A percentile compares a stretch with the other conserved stretches of the same genome.
Conservation (phyloP, 768 basidiomycete genomes). For the Calocybe cyanea region DNA sequence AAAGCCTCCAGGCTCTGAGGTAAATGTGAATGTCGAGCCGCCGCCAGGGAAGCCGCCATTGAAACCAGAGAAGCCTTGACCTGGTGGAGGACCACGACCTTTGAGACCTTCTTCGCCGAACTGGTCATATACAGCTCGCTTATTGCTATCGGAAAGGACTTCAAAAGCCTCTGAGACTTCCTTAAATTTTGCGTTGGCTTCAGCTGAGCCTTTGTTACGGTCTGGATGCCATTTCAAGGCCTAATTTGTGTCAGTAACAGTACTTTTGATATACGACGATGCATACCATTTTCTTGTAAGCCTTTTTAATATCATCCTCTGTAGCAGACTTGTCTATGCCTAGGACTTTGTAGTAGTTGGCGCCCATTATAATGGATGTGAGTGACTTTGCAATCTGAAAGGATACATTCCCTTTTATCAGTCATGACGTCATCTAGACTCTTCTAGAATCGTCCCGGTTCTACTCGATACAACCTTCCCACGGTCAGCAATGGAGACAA, state of each 20-base stretch:
- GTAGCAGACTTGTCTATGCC: slow-evolving; percentile 69
- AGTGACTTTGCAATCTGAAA: no score
- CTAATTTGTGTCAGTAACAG: slow-evolving; percentile 24
- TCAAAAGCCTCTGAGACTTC: slow-evolving; percentile 96
- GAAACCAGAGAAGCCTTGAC: slow-evolving; percentile 41
- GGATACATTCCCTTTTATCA: slow-evolving; percentile 16
- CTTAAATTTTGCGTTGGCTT: slow-evolving; percentile 88
- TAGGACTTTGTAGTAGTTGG: slow-evolving; percentile 86
- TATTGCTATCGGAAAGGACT: slow-evolving; percentile 84
- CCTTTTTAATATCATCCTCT: slow-evolving; percentile 89
- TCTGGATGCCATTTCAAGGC: slow-evolving; percentile 97
- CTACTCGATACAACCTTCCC: neutral
- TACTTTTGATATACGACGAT: neutral
- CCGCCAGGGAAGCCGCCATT: slow-evolving; percentile 33
- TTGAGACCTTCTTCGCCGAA: slow-evolving; percentile 96
- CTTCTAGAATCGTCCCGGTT: slow-evolving; percentile 12
- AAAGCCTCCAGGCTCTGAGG: slow-evolving; percentile 51
- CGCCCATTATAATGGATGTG: slow-evolving; percentile 51
- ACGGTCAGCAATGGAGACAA: neutral
- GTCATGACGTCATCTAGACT: slow-evolving; percentile 14
- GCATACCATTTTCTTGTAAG: slow-evolving; percentile 89
- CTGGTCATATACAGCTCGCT: slow-evolving; percentile 85
- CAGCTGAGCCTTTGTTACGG: slow-evolving; percentile 81
- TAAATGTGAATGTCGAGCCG: slow-evolving; percentile 48
- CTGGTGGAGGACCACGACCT: slow-evolving; percentile 52